These are phyloP conservation scores for Fraxinus paxiana DNA, from an alignment of 305 asterid species.

Conservation along the genomic window DNA sequence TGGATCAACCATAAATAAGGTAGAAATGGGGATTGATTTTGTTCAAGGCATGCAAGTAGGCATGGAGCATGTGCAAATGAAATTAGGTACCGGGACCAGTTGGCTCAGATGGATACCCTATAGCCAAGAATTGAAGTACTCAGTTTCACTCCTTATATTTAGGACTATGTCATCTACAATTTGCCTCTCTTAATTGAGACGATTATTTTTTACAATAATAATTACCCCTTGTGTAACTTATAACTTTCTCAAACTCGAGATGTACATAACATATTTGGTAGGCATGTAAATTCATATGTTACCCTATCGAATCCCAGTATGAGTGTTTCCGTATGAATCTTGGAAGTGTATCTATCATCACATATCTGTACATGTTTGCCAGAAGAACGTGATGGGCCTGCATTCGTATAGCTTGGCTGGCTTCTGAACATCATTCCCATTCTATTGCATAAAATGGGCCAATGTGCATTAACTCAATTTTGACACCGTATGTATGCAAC, in stretches of 20 bases:
- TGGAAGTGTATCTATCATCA: slow-evolving; percentile 32
- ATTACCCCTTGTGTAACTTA: neutral
- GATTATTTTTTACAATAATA: neutral
- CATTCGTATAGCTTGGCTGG: slow-evolving; percentile 35
- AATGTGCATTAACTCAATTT: slow-evolving; percentile 42
- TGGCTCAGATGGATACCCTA: slow-evolving; percentile 29
- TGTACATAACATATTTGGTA: neutral
- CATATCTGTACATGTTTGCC: slow-evolving; percentile 43
- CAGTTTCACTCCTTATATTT: slow-evolving; percentile 11
- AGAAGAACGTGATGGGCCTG: slow-evolving; percentile 56
- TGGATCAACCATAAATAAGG: neutral
- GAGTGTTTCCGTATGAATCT: neutral
- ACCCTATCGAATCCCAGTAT: neutral
- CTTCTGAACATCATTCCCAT: slow-evolving; percentile 37
- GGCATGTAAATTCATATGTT: neutral
- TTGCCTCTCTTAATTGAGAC: slow-evolving; percentile 17
- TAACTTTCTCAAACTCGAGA: neutral
- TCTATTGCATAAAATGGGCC: slow-evolving; percentile 38
- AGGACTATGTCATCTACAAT: slow-evolving; percentile 18
- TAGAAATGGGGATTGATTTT: slow-evolving; percentile 6
- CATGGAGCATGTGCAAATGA: slow-evolving; percentile 39
- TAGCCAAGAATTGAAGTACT: neutral
- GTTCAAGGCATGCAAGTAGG: slow-evolving; percentile 18
- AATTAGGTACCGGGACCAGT: slow-evolving; percentile 38
- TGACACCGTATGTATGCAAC: slow-evolving; percentile 28